Conservation (phyloP, 371 early-diverging fungal species). For the Phascolomyces articulosus region DNA sequence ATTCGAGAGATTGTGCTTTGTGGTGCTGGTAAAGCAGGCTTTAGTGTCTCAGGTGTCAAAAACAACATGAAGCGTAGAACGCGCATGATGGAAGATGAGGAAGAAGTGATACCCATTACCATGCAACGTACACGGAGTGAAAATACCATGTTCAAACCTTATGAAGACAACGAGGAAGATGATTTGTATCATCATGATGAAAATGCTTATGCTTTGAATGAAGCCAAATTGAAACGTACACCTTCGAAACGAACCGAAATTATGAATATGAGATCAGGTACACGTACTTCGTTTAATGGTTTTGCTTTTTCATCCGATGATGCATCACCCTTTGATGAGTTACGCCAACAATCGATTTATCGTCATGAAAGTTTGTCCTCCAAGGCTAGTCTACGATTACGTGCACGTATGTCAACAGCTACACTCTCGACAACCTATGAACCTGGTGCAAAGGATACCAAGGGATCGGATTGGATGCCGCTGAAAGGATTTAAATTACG, state of each 20-base stretch:
- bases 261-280: constrained; percentile 52
- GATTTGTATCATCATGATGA: constrained; percentile 19
- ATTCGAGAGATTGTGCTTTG: constrained; percentile 58
- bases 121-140: constrained; percentile 33
- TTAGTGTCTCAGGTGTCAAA: not conserved
- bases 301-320: constrained; percentile 56
- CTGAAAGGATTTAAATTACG: constrained; percentile 32
- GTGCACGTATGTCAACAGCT: constrained; percentile 17
- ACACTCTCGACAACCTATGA: constrained; percentile 11
- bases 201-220: constrained; percentile 18
- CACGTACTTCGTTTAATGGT: constrained; percentile 48
- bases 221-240: constrained; percentile 24
- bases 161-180: constrained; percentile 4
- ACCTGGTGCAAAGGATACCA: not conserved
- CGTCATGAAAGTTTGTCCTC: constrained; percentile 16
- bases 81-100: constrained; percentile 14
- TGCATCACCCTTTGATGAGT: constrained; percentile 43
- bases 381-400: constrained; percentile 11
- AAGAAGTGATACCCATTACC: constrained; percentile 41
- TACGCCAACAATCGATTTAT: constrained; percentile 42
- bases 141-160: constrained; percentile 15
- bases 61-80: constrained; percentile 7
- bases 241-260: constrained; percentile 41
- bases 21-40: not conserved
- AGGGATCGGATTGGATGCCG: constrained; percentile 44